Percentiles rank a stretch among this genome's conserved stretches.
These are phyloP conservation scores for Eruca vesicaria DNA, from an alignment of 441 rosid species.

Conservation along the genomic window DNA sequence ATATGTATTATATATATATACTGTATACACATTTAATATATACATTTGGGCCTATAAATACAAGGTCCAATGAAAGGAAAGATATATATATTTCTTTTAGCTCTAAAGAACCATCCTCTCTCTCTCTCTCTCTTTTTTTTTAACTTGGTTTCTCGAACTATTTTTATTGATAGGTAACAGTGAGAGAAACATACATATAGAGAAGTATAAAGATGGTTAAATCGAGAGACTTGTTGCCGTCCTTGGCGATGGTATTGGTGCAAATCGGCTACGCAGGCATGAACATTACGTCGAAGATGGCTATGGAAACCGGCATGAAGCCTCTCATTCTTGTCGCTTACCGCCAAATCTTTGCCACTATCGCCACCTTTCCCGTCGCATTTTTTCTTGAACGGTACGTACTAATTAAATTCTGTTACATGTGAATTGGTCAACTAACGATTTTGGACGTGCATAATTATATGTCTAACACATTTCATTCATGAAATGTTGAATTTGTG, in stretches of 20 bases:
- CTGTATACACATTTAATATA: not conserved
- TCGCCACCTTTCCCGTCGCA: slow-evolving; percentile 74
- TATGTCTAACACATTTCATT: not conserved
- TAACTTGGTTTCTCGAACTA: slow-evolving; percentile 19
- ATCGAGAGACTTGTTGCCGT: slow-evolving; percentile 51
- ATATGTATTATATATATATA: not conserved
- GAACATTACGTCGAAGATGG: slow-evolving; percentile 85
- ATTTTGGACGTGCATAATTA: not conserved
- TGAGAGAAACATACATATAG: not conserved
- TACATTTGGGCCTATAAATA: slow-evolving; percentile 23
- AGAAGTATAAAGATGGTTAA: slow-evolving; percentile 26
- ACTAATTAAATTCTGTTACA: not conserved
- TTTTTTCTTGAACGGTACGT: slow-evolving; percentile 66
- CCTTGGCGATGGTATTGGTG: slow-evolving; percentile 73
- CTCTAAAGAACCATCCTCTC: slow-evolving; percentile 18
- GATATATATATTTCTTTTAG: slow-evolving; percentile 22
- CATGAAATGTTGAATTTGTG: not conserved
- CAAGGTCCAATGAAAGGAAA: slow-evolving; percentile 5
- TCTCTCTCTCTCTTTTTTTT: not conserved
- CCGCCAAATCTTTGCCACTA: slow-evolving; percentile 73
- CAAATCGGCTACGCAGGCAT: slow-evolving; percentile 83
- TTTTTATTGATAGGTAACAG: slow-evolving; percentile 18
- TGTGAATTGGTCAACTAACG: not conserved
- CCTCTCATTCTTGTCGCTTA: slow-evolving; percentile 83
- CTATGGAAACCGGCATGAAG: slow-evolving; percentile 87